Conservation (phyloP, 202 grass and related monocot species). For the Schoenoplectus tabernaemontani region DNA sequence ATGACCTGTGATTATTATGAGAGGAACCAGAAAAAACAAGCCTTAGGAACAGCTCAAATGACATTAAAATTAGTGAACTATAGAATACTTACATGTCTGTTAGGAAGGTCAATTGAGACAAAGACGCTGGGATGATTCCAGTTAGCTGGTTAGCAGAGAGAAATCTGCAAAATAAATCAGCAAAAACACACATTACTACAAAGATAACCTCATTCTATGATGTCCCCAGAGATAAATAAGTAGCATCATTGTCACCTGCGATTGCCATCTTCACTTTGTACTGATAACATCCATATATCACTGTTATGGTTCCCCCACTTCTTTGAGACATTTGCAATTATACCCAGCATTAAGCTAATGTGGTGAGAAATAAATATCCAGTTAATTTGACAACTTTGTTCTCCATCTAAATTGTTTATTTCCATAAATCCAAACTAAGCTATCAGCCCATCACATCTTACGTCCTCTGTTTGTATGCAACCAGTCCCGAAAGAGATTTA, state of each 20-base stretch:
- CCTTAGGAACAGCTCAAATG: constrained; percentile 9
- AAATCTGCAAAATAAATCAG: constrained; percentile 50
- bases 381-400: background rate
- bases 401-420: background rate
- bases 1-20: constrained; percentile 60
- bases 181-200: constrained; percentile 6
- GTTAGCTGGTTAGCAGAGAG: constrained; percentile 89
- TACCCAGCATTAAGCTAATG: background rate
- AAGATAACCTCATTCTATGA: background rate
- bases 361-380: background rate
- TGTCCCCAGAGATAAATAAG: background rate
- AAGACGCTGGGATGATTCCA: constrained; percentile 77
- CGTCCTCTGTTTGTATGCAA: background rate
- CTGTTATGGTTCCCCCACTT: background rate
- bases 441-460: constrained; percentile 14
- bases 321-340: background rate
- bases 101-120: constrained; percentile 62
- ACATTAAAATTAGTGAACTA: constrained; percentile 14
- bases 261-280: background rate
- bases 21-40: background rate
- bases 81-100: constrained; percentile 61
- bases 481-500: background rate
- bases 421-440: background rate
- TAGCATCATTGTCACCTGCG: background rate
- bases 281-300: background rate